Percentiles rank a stretch among this genome's conserved stretches.
These are phyloP conservation scores for Scopulariopsis brevicaulis DNA, from an alignment of 2,329 filamentous ascomycete species.

Conservation along the genomic window DNA sequence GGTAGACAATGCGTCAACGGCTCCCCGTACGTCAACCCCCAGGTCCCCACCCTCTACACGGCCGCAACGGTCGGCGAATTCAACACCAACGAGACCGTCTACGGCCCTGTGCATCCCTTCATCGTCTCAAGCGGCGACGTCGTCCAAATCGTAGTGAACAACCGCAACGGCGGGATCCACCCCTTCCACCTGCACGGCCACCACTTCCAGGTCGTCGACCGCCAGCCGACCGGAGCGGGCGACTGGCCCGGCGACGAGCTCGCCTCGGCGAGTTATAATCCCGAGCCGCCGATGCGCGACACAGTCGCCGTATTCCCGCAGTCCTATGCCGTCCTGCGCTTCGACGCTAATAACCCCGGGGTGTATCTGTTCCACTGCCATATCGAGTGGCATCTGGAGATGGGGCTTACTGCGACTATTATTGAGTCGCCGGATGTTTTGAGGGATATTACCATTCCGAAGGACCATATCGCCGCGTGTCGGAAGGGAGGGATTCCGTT, in stretches of 20 bases:
- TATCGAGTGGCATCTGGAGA: slow-evolving; percentile 50
- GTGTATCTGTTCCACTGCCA: slow-evolving; percentile 48
- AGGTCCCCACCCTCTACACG: slow-evolving; percentile 62
- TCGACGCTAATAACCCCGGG: slow-evolving; percentile 39
- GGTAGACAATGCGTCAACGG: slow-evolving; percentile 46
- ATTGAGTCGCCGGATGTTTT: slow-evolving; percentile 49
- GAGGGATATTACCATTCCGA: slow-evolving; percentile 39
- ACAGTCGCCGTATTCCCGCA: slow-evolving; percentile 24
- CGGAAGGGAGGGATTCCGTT: slow-evolving; percentile 32
- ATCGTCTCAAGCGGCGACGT: slow-evolving; percentile 24
- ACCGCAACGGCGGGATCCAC: slow-evolving; percentile 31
- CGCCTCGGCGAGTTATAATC: slow-evolving; percentile 8
- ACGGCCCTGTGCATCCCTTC: slow-evolving; percentile 30
- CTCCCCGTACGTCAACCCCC: slow-evolving; percentile 53
- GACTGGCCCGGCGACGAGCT: slow-evolving; percentile 19
- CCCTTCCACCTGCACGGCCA: slow-evolving; percentile 43
- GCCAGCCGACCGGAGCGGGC: slow-evolving; percentile 22
- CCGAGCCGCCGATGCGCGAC: slow-evolving; percentile 21
- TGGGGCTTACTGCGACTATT: slow-evolving; percentile 43
- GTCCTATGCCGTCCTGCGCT: slow-evolving; percentile 38
- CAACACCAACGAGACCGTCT: slow-evolving; percentile 28
- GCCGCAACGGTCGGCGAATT: slow-evolving; percentile 43
- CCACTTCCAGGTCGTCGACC: slow-evolving; percentile 40
- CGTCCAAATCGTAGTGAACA: slow-evolving; percentile 38
- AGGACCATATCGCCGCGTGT: slow-evolving; percentile 40